phyloP scores from a whole-genome alignment of 805 yeast genomes.

The Candida peoriensis region DNA sequence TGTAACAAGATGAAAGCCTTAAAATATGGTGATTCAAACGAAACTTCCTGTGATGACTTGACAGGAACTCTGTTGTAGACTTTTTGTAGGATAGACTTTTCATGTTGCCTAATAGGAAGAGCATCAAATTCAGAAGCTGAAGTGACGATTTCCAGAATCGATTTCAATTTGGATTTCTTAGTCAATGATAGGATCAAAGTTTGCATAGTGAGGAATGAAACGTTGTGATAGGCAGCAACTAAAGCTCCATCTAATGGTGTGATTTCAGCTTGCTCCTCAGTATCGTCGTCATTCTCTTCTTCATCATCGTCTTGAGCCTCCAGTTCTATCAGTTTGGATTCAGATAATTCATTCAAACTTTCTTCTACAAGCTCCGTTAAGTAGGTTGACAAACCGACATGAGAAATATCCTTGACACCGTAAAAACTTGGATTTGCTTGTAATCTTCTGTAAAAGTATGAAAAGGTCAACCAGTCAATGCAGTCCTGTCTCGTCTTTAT shows the following conservation, averaged over 20 bases:
- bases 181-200: conserved; percentile 47
- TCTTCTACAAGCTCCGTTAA: conserved; percentile 80
- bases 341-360: conserved; percentile 56
- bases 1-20: conserved; percentile 76
- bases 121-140: conserved; percentile 70
- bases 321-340: conserved; percentile 58
- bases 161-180: conserved; percentile 51
- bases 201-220: conserved; percentile 64
- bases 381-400: conserved; percentile 70
- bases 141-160: conserved; percentile 59
- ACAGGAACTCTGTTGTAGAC: conserved; percentile 62
- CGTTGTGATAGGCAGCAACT: conserved; percentile 68
- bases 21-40: conserved; percentile 46
- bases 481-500: conserved; percentile 75
- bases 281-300: conserved; percentile 26
- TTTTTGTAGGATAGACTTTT: conserved; percentile 40
- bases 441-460: conserved; percentile 77
- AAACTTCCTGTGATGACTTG: conserved; percentile 35
- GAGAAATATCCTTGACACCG: conserved; percentile 62
- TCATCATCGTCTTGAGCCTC: conserved; percentile 34
- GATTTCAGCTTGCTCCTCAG: conserved; percentile 32
- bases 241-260: conserved; percentile 64
- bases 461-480: conserved; percentile 83
- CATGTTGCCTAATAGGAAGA: conserved; percentile 59
- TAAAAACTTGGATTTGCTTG: conserved; percentile 84